Percentiles rank a stretch among this genome's conserved stretches.
Conservation (phyloP, 2,329 filamentous ascomycete species). For the Trichophyton benhamiae region DNA sequence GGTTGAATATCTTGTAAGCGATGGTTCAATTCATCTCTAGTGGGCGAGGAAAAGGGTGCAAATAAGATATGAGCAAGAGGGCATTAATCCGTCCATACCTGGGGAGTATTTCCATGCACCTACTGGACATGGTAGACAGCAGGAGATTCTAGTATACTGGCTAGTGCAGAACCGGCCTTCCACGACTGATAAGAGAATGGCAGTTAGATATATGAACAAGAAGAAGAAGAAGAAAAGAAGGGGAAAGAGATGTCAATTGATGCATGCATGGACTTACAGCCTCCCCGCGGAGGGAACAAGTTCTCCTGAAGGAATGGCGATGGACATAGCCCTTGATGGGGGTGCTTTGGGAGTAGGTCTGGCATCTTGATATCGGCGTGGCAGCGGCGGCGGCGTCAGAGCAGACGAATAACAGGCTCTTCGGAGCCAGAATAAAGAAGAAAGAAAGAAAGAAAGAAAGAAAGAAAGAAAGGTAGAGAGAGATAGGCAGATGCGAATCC, state of each 20-base stretch:
- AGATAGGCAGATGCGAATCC: neutral
- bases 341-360: neutral
- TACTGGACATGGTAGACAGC: constrained; percentile 83
- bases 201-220: constrained; percentile 3
- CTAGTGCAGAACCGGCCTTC: constrained; percentile 49
- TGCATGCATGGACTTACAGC: constrained; percentile 41
- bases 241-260: neutral
- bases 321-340: constrained; percentile 44
- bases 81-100: constrained; percentile 26
- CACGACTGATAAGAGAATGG: constrained; percentile 36
- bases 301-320: constrained; percentile 56
- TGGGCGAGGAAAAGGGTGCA: neutral
- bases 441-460: too few relatives aligned
- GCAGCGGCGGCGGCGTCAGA: too few relatives aligned
- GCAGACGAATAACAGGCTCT: neutral
- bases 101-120: constrained; percentile 61
- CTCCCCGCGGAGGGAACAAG: constrained; percentile 47
- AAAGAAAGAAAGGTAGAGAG: too few relatives aligned
- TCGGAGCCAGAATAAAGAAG: neutral
- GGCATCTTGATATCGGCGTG: neutral
- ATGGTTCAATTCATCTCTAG: neutral
- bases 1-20: constrained; percentile 2
- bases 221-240: neutral
- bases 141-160: constrained; percentile 39
- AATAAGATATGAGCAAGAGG: neutral